These are phyloP conservation scores for Pseudonitzschia delicatissima DNA, from an alignment of 108 stramenopile species.

Conservation along the genomic window DNA sequence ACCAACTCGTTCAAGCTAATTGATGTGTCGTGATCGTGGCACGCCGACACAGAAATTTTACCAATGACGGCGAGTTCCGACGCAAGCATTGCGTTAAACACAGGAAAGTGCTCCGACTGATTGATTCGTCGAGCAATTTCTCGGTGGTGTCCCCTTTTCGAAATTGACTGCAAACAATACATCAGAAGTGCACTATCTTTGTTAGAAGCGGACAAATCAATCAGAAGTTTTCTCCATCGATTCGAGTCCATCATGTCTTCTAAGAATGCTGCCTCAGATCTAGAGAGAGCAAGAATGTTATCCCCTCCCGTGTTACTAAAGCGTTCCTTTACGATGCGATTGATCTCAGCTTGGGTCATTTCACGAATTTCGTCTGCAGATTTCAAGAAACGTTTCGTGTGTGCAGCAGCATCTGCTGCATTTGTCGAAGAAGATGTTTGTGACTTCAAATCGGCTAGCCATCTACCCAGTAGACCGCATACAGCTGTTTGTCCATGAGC, in stretches of 20 bases:
- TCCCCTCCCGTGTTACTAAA: conserved; percentile 73
- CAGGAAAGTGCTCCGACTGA: conserved; percentile 84
- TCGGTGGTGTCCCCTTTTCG: conserved; percentile 79
- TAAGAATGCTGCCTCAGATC: conserved; percentile 67
- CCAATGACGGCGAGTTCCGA: conserved; percentile 69
- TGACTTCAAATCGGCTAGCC: conserved; percentile 67
- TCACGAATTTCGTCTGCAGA: conserved; percentile 59
- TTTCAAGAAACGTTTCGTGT: conserved; percentile 13
- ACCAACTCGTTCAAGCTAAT: conserved; percentile 54
- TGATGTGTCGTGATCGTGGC: conserved; percentile 40
- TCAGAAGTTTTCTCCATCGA: conserved; percentile 78
- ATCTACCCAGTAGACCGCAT: conserved; percentile 71
- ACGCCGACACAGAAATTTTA: conserved; percentile 49
- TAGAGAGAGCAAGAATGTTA: conserved; percentile 64
- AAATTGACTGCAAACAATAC: conserved; percentile 75
- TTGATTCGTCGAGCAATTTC: conserved; percentile 83
- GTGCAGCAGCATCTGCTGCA: neutral
- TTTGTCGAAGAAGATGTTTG: conserved; percentile 7
- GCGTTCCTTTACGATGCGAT: conserved; percentile 63
- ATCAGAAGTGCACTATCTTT: conserved; percentile 74
- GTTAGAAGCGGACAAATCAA: conserved; percentile 78
- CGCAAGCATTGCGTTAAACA: conserved; percentile 75
- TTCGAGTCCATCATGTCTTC: conserved; percentile 82
- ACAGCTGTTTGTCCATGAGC: conserved; percentile 69
- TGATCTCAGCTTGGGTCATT: conserved; percentile 60